Evolutionary conservation across 345 rosid genomes (phyloP), one percentile per base, ranked within the genome.

Genomic region (Gossypium sturtianum): DNA sequence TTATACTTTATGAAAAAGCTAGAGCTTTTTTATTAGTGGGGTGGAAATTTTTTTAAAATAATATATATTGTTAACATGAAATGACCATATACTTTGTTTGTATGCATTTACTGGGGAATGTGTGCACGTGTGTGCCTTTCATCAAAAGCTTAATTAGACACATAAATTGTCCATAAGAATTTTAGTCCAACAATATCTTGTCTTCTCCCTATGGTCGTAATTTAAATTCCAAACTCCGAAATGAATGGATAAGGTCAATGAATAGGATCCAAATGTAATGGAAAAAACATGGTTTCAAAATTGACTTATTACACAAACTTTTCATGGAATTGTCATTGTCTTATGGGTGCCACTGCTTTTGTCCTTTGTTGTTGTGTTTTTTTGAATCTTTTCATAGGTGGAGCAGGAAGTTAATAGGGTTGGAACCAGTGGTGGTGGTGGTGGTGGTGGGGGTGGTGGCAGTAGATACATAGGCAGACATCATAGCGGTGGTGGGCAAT

Each of bases 401-500:
- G 59, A 71, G 78, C 85, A 76, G 77, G 88, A 82, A 25, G 72
- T 19, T 63, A 49, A 19, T 34, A 81, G 70, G 71, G 47, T 41
- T 57, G 82, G 77, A 71, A 74, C 81, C 82, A 78, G 44, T 12
- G 66, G 75, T 43, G 80, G 17, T 51, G 54, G 19, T 11, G 12
- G 11, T 10, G 34, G 34, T 11, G 7, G 77, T 41, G 51, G 80
- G 75, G 77, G 68, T 15, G 53, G 80, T 29, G 74, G 74, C 64
- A 49, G 78, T 57, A 79, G 83, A 65, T 72, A 71, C 49, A 73
- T 67, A 41, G 65, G 77, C 66, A 87, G 86, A 77, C 79, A 79
- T 29, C 43, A 79, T 62, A 76, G 80, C 9, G 81, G 75, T 12
- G 68, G 89, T 3, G 80, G 89, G n/a, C 92, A 85, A 52, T 93